phyloP scores from a whole-genome alignment of 2,329 filamentous ascomycete genomes.

The Leptosphaerulina australis region DNA sequence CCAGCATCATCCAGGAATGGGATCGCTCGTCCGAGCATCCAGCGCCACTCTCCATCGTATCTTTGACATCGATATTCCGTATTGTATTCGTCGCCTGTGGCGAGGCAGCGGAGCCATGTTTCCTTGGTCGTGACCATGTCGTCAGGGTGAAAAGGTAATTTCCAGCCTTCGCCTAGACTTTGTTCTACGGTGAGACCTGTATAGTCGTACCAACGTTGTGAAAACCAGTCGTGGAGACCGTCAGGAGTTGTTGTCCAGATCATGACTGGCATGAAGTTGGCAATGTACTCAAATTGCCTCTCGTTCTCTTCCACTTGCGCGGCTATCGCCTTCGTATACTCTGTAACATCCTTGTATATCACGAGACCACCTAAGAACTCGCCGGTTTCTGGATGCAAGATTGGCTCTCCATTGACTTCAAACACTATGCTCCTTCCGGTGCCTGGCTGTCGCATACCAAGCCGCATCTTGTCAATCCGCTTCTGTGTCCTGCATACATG shows the following conservation, averaged over 20 bases:
- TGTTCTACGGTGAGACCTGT: constrained; percentile 68
- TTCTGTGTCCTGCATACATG: constrained; percentile 66
- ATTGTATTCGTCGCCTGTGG: constrained; percentile 68
- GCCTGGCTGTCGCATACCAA: constrained; percentile 65
- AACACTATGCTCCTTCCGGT: constrained; percentile 63
- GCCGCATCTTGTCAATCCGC: constrained; percentile 63
- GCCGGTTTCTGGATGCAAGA: constrained; percentile 69
- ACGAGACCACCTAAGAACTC: constrained; percentile 77
- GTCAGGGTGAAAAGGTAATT: constrained; percentile 70
- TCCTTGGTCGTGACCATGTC: constrained; percentile 64
- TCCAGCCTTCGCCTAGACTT: constrained; percentile 68
- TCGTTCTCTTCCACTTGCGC: constrained; percentile 74
- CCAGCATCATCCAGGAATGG: constrained; percentile 71
- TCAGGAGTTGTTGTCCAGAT: constrained; percentile 76
- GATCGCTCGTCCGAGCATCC: constrained; percentile 76
- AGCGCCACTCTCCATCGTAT: constrained; percentile 73
- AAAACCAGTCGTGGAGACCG: constrained; percentile 74
- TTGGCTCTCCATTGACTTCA: constrained; percentile 70
- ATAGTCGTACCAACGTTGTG: constrained; percentile 78
- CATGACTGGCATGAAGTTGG: constrained; percentile 64
- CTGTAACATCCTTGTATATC: constrained; percentile 74
- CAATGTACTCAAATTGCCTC: constrained; percentile 75
- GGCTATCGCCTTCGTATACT: constrained; percentile 70
- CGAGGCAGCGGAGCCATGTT: constrained; percentile 67
- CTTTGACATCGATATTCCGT: constrained; percentile 73